Percentiles rank a stretch among this genome's conserved stretches.
Evolutionary conservation across 192 early-diverging fungal species (phyloP).

Genomic region (Mortierella hygrophila): DNA sequence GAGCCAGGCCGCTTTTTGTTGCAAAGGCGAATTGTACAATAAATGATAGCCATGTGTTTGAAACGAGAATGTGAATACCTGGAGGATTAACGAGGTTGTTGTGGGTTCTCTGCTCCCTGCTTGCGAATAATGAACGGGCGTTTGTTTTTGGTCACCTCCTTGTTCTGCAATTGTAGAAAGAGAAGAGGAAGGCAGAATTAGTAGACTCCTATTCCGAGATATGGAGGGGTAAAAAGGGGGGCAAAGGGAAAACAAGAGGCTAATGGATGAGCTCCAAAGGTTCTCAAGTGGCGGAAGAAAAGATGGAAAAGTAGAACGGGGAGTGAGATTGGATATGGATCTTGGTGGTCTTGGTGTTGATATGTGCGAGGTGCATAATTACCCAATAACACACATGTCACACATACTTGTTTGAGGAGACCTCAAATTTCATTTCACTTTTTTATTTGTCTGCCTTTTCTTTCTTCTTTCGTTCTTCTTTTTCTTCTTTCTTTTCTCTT

Average conservation of each 20-base stretch:
- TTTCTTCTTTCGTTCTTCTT: conserved; percentile 7
- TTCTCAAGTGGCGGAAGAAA: background rate
- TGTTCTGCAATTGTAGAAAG: background rate
- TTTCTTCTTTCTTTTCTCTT: background rate
- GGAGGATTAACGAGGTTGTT: too few species aligned
- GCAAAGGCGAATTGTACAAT: too few species aligned
- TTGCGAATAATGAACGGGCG: background rate
- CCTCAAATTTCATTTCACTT: background rate
- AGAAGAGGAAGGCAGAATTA: background rate
- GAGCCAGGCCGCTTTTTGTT: too few species aligned
- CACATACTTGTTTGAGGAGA: too few species aligned
- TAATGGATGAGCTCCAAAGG: background rate
- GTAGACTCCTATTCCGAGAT: background rate
- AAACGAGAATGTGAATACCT: too few species aligned
- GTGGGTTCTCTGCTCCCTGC: background rate
- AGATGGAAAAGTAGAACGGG: background rate
- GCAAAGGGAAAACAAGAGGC: background rate
- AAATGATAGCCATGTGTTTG: too few species aligned
- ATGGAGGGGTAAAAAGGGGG: background rate
- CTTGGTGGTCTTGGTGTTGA: background rate
- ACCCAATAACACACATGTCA: too few species aligned
- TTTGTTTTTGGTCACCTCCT: background rate
- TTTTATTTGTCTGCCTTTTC: background rate
- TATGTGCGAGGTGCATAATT: too few species aligned
- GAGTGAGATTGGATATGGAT: background rate